Base-by-base conservation (phyloP, 345 rosid genomes). In the Jatropha curcas region DNA sequence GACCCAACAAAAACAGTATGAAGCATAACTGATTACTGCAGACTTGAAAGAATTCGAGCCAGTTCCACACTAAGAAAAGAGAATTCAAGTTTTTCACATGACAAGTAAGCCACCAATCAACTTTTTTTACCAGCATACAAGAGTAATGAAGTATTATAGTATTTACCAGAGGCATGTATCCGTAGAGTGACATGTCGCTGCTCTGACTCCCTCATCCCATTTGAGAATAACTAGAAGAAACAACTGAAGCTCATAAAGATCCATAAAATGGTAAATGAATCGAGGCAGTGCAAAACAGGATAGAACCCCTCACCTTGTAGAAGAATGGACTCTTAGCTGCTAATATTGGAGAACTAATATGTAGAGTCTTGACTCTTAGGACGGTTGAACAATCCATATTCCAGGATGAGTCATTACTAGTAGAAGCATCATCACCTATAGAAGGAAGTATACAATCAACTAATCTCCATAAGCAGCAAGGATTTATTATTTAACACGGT, bases 251-350 rank as follows among this genome's bases (percentile, higher is more conserved):
- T 34, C 17, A 14, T 10, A 34, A 70, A 39, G 17, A 60, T 52
- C 30, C 14, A 50, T 31, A 8, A 20, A 41, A n/a, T 7, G 5
- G 51, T 1, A 57, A 43, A 51, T 35, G n/a, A 22, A 66, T 0
- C 60, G 60, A 78, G 25, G 27, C 39, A 67, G n/a, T 56, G 58
- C 17, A 76, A 41, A 69, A 51, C 67, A 71, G 31, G 17, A 41
- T 35, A 59, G 56, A 22, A n/a, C 34, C 28, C 12, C 59, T 60
- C 64, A 91, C 97, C 94, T 89, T 89, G 71, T 82, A 86, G 60
- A 94, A 94, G 79, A 90, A 90, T 0, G 90, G 92, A 62, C 96
- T 92, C 81, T 86, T 83, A 31, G 93, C 91, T 24, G 97, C 97
- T 81, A 92, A 83, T 69, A 92, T 83, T 3, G 89, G 84, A 58